Evolutionary conservation across 2,329 filamentous ascomycete genomes (phyloP).

Genomic region (Colletotrichum cordylinicola): DNA sequence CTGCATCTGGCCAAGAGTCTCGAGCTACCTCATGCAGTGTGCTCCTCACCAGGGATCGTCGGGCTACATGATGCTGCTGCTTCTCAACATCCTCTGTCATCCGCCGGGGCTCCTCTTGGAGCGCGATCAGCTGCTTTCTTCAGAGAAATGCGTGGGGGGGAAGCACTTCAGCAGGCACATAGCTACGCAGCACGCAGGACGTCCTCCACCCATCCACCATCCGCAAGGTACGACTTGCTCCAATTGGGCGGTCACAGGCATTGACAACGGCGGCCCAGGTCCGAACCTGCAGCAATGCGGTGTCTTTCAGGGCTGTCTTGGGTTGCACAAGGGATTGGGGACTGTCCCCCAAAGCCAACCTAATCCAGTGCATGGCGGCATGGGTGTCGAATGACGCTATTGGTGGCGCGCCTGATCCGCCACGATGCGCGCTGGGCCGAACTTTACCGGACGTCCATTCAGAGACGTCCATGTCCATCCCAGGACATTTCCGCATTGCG

Average conservation of each 20-base stretch:
- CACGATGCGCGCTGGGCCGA: conserved; percentile 11
- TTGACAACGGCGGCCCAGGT: background rate
- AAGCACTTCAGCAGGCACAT: background rate
- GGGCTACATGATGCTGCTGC: background rate
- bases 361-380: background rate
- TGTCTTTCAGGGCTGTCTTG: background rate
- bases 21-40: background rate
- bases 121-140: background rate
- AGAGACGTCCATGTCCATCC: background rate
- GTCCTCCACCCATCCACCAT: background rate
- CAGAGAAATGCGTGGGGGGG: background rate
- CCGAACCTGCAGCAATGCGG: background rate
- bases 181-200: background rate
- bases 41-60: background rate
- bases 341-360: background rate
- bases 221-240: background rate
- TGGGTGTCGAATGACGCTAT: background rate
- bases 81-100: background rate
- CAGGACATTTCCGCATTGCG: background rate
- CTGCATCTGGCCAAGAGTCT: background rate
- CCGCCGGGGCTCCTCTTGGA: background rate
- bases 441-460: conserved; percentile 18
- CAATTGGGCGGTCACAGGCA: background rate
- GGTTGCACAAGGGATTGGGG: background rate
- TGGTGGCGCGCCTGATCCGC: conserved; percentile 1